Percentiles rank a stretch among this genome's conserved stretches.
Conservation (phyloP, 1,139 yeast species). For the Fermentozyma sake region DNA sequence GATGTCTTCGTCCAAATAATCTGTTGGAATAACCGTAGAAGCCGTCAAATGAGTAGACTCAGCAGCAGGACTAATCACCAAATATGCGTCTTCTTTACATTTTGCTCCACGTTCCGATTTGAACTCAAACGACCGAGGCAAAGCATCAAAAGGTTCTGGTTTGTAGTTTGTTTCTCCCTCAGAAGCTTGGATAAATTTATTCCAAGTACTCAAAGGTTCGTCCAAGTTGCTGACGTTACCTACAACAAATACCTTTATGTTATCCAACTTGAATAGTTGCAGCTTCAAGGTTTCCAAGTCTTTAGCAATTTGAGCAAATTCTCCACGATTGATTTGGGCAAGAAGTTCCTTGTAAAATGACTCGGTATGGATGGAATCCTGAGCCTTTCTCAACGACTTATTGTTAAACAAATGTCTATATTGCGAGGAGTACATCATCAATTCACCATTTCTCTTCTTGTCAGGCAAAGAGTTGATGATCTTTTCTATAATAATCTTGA, state of each 20-base stretch:
- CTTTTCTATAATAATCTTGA: conserved; percentile 68
- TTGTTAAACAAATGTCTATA: conserved; percentile 50
- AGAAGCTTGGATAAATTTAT: conserved; percentile 27
- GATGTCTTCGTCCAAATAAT: conserved; percentile 62
- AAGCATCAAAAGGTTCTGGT: conserved; percentile 18
- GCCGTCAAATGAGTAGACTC: conserved; percentile 77
- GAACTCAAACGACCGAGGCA: conserved; percentile 54
- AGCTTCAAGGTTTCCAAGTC: conserved; percentile 56
- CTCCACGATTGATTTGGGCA: conserved; percentile 49
- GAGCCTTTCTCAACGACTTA: conserved; percentile 62
- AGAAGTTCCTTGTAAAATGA: conserved; percentile 47
- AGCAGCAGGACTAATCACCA: conserved; percentile 78
- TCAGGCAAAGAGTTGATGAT: conserved; percentile 74
- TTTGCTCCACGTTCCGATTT: conserved; percentile 53
- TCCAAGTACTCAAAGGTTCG: conserved; percentile 66
- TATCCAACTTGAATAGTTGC: conserved; percentile 53
- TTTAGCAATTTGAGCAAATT: conserved; percentile 40
- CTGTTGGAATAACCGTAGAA: conserved; percentile 58
- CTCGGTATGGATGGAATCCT: conserved; percentile 65
- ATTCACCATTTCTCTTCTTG: conserved; percentile 71
- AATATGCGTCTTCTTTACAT: conserved; percentile 53
- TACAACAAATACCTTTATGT: conserved; percentile 63
- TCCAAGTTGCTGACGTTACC: conserved; percentile 57
- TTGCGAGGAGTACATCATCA: conserved; percentile 63
- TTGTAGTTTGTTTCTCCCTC: conserved; percentile 5